Evolutionary conservation across 2,329 filamentous ascomycete species (phyloP).

Genomic region (Pestalotiopsis sp.): DNA sequence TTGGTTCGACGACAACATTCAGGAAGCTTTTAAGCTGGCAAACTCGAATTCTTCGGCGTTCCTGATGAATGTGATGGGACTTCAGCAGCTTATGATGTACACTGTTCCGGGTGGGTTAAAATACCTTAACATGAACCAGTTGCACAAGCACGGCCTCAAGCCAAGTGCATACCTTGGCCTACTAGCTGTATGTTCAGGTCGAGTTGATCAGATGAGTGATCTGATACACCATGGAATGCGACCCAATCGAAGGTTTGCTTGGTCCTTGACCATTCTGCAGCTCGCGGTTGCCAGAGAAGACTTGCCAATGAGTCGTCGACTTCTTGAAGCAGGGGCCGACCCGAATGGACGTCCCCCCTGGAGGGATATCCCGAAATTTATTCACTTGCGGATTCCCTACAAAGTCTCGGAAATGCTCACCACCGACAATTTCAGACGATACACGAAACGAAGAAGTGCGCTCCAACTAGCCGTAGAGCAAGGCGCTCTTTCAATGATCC

Average conservation of each 20-base stretch:
- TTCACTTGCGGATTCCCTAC: too few species aligned
- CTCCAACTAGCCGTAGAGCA: background rate
- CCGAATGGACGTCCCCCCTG: background rate
- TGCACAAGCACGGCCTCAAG: background rate
- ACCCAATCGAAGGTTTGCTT: background rate
- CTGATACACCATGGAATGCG: background rate
- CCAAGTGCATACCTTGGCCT: background rate
- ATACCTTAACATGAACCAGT: background rate
- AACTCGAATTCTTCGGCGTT: background rate
- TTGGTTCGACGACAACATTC: background rate
- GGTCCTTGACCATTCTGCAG: background rate
- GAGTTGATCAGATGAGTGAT: background rate
- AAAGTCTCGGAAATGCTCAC: too few species aligned
- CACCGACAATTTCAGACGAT: too few species aligned
- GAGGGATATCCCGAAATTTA: too few species aligned
- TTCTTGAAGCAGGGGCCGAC: background rate
- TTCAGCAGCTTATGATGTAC: too few species aligned
- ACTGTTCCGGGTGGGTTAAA: background rate
- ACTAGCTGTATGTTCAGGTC: background rate
- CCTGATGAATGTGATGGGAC: background rate
- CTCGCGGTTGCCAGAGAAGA: background rate
- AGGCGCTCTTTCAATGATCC: background rate
- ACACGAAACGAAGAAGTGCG: background rate
- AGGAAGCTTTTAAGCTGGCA: background rate
- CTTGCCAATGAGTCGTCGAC: background rate